Evolutionary conservation across 1,284 basidiomycete species (phyloP).

Genomic region (Limonomyces culmigenus): DNA sequence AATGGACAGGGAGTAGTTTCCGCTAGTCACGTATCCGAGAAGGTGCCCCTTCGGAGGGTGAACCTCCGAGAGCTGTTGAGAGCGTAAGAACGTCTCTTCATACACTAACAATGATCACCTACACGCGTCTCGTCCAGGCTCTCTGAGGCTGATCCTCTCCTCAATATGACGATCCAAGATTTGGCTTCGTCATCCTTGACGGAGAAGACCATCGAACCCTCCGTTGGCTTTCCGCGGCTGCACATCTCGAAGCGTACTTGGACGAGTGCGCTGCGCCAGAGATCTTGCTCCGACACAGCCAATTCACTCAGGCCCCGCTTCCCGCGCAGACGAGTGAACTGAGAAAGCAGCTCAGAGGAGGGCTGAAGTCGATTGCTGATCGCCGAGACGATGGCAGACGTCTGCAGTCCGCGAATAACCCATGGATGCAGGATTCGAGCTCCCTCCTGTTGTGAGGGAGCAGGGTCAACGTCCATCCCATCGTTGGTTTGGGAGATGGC

Average conservation of each 20-base stretch:
- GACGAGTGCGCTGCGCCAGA: conserved; percentile 45
- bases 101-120: conserved; percentile 6
- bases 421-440: conserved; percentile 30
- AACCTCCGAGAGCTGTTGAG: conserved; percentile 25
- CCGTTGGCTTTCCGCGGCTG: conserved; percentile 54
- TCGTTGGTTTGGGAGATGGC: conserved; percentile 9
- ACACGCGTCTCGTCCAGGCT: conserved; percentile 25
- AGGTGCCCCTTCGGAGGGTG: conserved; percentile 24
- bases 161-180: conserved; percentile 22
- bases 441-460: conserved; percentile 1
- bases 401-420: conserved; percentile 42
- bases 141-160: conserved; percentile 13
- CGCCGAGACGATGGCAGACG: not conserved
- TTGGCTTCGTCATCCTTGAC: conserved; percentile 32
- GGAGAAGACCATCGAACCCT: conserved; percentile 55
- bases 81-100: conserved; percentile 1
- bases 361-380: conserved; percentile 16
- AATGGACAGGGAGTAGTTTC: conserved; percentile 60
- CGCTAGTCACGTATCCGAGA: conserved; percentile 70
- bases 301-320: conserved; percentile 32
- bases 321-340: conserved; percentile 39
- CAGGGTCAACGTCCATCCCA: conserved; percentile 6
- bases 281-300: conserved; percentile 18
- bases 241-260: conserved; percentile 43
- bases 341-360: conserved; percentile 25